These are phyloP conservation scores for Cladosporium colombiae DNA, from an alignment of 2,329 filamentous ascomycete genomes.

Conservation along the genomic window DNA sequence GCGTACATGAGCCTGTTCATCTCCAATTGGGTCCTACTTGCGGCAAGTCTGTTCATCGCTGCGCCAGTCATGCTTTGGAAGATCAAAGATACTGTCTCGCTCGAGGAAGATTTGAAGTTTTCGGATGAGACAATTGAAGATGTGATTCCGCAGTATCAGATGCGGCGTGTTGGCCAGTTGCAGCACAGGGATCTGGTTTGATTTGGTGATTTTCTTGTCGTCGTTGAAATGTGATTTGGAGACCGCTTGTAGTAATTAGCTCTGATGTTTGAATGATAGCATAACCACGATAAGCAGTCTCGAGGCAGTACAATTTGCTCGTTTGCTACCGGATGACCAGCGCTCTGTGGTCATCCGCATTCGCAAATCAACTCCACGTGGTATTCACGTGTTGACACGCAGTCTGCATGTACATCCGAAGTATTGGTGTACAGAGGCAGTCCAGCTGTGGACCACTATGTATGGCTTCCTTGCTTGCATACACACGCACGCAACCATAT, in stretches of 20 bases:
- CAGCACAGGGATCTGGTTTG: neutral
- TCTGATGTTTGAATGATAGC: neutral
- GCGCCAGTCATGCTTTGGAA: conserved; percentile 75
- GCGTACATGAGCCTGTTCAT: conserved; percentile 73
- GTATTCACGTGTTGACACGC: neutral
- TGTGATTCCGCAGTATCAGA: conserved; percentile 45
- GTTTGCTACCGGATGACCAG: neutral
- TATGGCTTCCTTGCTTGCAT: neutral
- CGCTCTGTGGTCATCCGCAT: neutral
- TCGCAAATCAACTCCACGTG: neutral
- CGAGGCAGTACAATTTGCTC: neutral
- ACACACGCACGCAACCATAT: neutral
- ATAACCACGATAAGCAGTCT: too few species aligned
- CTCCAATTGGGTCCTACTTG: conserved; percentile 73
- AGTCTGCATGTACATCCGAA: neutral
- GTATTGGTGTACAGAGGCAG: neutral
- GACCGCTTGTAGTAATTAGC: neutral
- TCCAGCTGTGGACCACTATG: neutral
- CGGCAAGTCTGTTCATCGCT: conserved; percentile 71
- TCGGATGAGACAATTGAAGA: conserved; percentile 80
- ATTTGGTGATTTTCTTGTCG: neutral
- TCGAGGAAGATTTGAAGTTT: conserved; percentile 82
- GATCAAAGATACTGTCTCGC: conserved; percentile 74
- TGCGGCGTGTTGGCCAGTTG: neutral
- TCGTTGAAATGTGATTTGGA: neutral